Evolutionary conservation across 1,284 basidiomycete species (phyloP), one percentile per base, ranked within the genome.

Genomic region (Cutaneotrichosporon mucoides): DNA sequence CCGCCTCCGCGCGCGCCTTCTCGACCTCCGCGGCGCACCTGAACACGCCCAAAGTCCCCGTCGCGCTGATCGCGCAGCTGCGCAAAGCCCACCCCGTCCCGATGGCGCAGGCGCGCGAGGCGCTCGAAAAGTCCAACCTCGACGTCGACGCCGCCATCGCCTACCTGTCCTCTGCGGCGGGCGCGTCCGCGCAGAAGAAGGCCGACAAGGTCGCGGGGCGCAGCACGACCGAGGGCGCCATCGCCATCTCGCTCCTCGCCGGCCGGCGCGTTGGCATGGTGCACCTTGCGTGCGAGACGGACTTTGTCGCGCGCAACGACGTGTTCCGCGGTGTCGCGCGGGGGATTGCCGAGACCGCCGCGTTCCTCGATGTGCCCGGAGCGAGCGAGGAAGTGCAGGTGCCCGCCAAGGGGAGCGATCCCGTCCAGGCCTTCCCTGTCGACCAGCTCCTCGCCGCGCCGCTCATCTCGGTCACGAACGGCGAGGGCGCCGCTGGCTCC

Each of bases 231-330:
- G 86, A 96, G 70, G 94, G 94, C 1, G 80, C 92, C 6, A 82
- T 97, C 40, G 87, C 86, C 50, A 81, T 90, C 15, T 86, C 85
- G 37, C 79, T 94, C 8, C 83, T 95, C 5, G 83, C 84, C 34
- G 69, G 70, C 10, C 81, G 90, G 45, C 84, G 89, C 35, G 92
- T 89, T 5, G 86, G 88, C 11, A 89, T 97, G 82, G 82, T 97
- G 60, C 94, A 98, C 77, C 82, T 97, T 62, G 93, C 92, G 71
- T 97, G 94, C 81, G 94, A 98, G 81, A 97, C 94, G 45, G 94
- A 98, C 79, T 97, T 97, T 76, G 94, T 97, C 11, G 91, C 87
- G 13, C 81, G 90, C 65, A 95, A 92, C 72, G 85, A 88, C 60
- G 82, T 94, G 8, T 98, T 98, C 71, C 82, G 84, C 7, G 82